phyloP scores from a whole-genome alignment of 257 asterid species.

The Nicotiana undulata region DNA sequence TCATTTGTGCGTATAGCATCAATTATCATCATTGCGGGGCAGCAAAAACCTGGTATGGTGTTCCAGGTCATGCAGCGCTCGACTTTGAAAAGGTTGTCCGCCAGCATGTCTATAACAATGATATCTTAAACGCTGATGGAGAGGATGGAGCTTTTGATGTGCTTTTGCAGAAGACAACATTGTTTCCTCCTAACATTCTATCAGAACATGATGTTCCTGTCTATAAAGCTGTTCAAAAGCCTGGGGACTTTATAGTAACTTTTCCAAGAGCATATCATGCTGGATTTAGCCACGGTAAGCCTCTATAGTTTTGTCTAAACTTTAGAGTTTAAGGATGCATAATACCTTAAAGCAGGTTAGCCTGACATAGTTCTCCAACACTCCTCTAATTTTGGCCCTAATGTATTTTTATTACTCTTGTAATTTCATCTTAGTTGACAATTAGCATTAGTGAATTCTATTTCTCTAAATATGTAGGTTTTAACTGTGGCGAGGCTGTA shows the following conservation, averaged over 20 bases:
- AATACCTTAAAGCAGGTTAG: not conserved
- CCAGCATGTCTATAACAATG: constrained; percentile 65
- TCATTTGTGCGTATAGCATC: constrained; percentile 41
- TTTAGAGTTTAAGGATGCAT: not conserved
- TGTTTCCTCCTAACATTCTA: constrained; percentile 85
- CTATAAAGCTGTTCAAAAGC: constrained; percentile 92
- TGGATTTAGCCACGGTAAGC: constrained; percentile 92
- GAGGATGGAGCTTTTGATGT: constrained; percentile 98
- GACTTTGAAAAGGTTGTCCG: constrained; percentile 78
- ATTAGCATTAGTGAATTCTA: not conserved
- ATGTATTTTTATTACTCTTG: not conserved
- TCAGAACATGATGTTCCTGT: constrained; percentile 77
- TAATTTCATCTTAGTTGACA: not conserved
- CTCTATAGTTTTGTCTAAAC: not conserved
- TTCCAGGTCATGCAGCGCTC: constrained; percentile 91
- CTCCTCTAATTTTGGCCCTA: not conserved
- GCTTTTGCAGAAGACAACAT: constrained; percentile 85
- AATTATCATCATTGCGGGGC: constrained; percentile 99
- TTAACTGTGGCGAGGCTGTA: constrained; percentile 97
- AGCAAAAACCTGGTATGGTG: constrained; percentile 96
- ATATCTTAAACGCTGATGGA: constrained; percentile 65
- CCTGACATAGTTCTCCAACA: constrained; percentile 1
- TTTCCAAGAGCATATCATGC: constrained; percentile 98
- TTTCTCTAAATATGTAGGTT: constrained; percentile 40
- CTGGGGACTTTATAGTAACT: constrained; percentile 87